These are phyloP conservation scores for Penicillium glabrum DNA, from an alignment of 2,329 filamentous ascomycete species.

Conservation along the genomic window DNA sequence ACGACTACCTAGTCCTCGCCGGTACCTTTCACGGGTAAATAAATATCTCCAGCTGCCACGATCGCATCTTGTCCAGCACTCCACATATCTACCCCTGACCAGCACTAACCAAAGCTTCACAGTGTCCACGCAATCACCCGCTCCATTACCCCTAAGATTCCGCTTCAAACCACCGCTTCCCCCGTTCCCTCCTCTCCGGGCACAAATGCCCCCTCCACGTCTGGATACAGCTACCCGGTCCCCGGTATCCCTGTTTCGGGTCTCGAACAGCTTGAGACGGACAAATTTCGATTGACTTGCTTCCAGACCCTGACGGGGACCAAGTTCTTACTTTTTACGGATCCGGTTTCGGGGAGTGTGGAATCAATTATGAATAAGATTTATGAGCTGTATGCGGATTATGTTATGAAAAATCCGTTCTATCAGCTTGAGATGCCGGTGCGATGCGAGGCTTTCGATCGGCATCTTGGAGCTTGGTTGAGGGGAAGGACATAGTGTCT, in stretches of 20 bases:
- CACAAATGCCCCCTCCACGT: constrained; percentile 16
- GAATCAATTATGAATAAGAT: constrained; percentile 80
- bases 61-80: neutral
- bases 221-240: constrained; percentile 32
- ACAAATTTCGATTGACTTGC: constrained; percentile 93
- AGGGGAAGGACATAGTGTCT: constrained; percentile 56
- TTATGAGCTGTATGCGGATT: constrained; percentile 94
- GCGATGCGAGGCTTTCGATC: constrained; percentile 90
- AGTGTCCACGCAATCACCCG: constrained; percentile 66
- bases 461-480: constrained; percentile 78
- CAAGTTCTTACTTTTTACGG: constrained; percentile 95
- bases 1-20: constrained; percentile 94
- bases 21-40: constrained; percentile 90
- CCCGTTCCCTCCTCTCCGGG: constrained; percentile 21
- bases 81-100: neutral
- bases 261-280: constrained; percentile 88
- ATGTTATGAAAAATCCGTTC: constrained; percentile 99
- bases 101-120: neutral
- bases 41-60: constrained; percentile 22
- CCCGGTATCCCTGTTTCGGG: constrained; percentile 54
- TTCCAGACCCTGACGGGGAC: constrained; percentile 92
- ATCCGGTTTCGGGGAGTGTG: constrained; percentile 79
- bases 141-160: constrained; percentile 49
- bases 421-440: constrained; percentile 98
- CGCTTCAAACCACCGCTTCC: constrained; percentile 34